Conservation (phyloP, 371 early-diverging fungal species). For the Actinomortierella wolfii region DNA sequence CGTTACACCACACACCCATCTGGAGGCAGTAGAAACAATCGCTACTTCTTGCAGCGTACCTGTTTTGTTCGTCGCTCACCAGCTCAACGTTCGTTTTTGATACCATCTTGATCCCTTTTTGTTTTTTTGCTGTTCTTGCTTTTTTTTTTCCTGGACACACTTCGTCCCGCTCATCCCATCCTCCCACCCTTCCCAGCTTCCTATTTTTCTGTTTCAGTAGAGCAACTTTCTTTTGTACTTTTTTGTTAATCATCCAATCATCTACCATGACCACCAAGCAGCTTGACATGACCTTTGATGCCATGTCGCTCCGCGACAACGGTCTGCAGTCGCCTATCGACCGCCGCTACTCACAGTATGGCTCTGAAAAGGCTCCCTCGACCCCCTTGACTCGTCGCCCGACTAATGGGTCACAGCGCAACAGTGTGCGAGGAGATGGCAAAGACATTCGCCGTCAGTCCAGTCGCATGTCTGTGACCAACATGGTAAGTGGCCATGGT, state of each 20-base stretch:
- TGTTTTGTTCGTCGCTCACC: background rate
- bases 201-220: slow-evolving; percentile 5
- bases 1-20: background rate
- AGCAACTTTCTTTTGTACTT: slow-evolving; percentile 1
- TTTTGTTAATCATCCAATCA: background rate
- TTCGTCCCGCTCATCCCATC: slow-evolving; percentile 6
- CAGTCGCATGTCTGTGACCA: slow-evolving; percentile 31
- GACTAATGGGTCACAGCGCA: slow-evolving; percentile 33
- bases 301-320: slow-evolving; percentile 49
- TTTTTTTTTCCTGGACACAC: slow-evolving; percentile 12
- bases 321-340: slow-evolving; percentile 37
- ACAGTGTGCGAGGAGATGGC: slow-evolving; percentile 25
- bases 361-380: slow-evolving; percentile 24
- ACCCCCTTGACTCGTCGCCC: slow-evolving; percentile 33
- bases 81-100: slow-evolving; percentile 6
- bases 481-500: slow-evolving; percentile 24
- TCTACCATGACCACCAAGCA: slow-evolving; percentile 45
- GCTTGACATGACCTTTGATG: slow-evolving; percentile 48
- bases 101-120: slow-evolving; percentile 8
- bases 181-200: slow-evolving; percentile 2
- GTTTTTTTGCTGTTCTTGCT: background rate
- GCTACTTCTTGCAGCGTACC: too few relatives aligned
- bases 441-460: slow-evolving; percentile 41
- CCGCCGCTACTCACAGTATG: slow-evolving; percentile 42
- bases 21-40: slow-evolving; percentile 4